Conservation (phyloP, 345 rosid species). For the Pseudoturritis turrita region DNA sequence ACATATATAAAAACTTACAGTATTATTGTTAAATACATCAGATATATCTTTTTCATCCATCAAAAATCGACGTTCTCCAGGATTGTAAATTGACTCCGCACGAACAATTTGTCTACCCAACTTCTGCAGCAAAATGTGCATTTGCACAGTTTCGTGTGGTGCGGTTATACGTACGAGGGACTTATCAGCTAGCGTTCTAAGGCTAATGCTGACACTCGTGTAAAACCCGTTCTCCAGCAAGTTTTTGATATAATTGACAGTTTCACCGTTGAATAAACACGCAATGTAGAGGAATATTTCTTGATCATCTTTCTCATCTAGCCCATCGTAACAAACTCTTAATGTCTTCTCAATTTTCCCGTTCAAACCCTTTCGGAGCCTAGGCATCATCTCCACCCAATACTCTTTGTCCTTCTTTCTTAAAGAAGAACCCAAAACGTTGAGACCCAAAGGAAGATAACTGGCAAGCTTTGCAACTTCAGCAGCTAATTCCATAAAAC, state of each 20-base stretch:
- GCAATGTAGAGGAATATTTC: slow-evolving; percentile 25
- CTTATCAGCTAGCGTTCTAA: neutral
- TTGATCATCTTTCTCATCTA: neutral
- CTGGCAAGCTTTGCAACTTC: too few relatives aligned
- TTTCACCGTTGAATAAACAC: slow-evolving; percentile 7
- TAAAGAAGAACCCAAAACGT: slow-evolving; percentile 23
- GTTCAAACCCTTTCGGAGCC: neutral
- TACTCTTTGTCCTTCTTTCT: neutral
- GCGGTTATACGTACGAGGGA: slow-evolving; percentile 14
- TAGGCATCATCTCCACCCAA: slow-evolving; percentile 18
- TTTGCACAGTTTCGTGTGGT: too few relatives aligned
- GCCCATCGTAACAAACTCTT: slow-evolving; percentile 22
- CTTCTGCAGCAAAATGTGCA: too few relatives aligned
- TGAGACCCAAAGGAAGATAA: too few relatives aligned
- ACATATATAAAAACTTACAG: neutral
- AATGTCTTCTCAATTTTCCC: neutral
- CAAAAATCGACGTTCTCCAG: slow-evolving; percentile 18
- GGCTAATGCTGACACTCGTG: neutral
- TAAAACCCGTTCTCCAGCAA: neutral
- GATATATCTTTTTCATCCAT: neutral
- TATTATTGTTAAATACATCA: neutral
- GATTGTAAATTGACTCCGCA: too few relatives aligned
- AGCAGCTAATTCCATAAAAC: too few relatives aligned
- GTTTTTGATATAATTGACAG: neutral
- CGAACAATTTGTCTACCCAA: too few relatives aligned